Conservation (phyloP, 1,284 basidiomycete genomes). For the Sanghuangporus weigelae region DNA sequence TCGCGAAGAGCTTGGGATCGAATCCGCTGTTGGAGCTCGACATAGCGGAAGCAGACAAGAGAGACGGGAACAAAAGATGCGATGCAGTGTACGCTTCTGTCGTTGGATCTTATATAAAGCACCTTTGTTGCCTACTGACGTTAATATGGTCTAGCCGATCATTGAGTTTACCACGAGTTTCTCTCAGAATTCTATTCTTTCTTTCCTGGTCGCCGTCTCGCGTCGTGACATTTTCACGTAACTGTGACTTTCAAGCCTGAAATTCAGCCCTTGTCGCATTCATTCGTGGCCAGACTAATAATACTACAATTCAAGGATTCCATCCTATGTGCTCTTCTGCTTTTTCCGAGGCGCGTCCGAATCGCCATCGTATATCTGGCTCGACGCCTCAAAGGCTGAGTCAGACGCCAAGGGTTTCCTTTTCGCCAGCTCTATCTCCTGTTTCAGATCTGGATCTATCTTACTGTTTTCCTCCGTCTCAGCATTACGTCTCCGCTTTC, state of each 20-base stretch:
- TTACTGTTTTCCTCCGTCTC: background rate
- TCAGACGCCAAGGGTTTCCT: background rate
- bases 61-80: background rate
- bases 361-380: background rate
- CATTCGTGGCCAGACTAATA: background rate
- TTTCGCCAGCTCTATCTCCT: background rate
- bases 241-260: background rate
- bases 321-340: background rate
- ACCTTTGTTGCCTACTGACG: background rate
- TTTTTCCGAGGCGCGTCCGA: background rate
- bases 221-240: background rate
- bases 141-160: background rate
- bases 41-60: background rate
- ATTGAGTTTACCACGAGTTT: background rate
- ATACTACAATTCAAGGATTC: background rate
- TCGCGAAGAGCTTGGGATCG: background rate
- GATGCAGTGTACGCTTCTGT: background rate
- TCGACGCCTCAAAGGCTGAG: background rate
- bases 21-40: background rate
- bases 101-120: background rate
- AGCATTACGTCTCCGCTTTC: background rate
- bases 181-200: background rate
- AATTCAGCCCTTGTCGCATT: background rate
- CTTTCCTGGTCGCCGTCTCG: background rate
- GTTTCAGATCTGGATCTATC: background rate